Evolutionary conservation across 768 basidiomycete genomes (phyloP).

Genomic region (Suillus subluteus): DNA sequence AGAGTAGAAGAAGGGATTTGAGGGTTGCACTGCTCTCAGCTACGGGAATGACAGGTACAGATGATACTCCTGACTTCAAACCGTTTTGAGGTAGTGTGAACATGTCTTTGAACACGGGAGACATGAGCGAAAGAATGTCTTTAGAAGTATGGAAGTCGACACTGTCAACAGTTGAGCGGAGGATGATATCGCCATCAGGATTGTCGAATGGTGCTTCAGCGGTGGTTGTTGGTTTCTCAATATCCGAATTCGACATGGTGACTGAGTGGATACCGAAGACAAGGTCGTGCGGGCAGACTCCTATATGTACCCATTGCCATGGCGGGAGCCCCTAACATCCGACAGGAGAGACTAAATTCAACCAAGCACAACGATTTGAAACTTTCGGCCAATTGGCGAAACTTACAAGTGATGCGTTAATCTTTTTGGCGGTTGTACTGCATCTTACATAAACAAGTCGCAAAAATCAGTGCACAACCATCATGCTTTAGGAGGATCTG

Average conservation of each 20-base stretch:
- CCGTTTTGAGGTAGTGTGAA: constrained; percentile 18
- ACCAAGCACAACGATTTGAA: too few relatives aligned
- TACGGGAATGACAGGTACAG: constrained; percentile 41
- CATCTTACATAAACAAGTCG: too few relatives aligned
- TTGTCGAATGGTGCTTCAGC: constrained; percentile 32
- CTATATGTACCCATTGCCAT: too few relatives aligned
- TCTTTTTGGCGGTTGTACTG: too few relatives aligned
- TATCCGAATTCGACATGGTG: neutral
- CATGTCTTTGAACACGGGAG: constrained; percentile 39
- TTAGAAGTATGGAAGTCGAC: constrained; percentile 41
- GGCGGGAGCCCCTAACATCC: too few relatives aligned
- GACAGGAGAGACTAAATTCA: too few relatives aligned
- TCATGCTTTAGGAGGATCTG: too few relatives aligned
- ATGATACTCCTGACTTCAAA: constrained; percentile 15
- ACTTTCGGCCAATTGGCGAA: too few relatives aligned
- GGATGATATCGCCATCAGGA: constrained; percentile 38
- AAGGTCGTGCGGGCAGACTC: neutral
- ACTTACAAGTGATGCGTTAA: too few relatives aligned
- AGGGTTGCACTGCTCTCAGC: constrained; percentile 43
- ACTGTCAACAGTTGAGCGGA: constrained; percentile 36
- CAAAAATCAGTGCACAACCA: too few relatives aligned
- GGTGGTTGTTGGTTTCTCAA: constrained; percentile 2
- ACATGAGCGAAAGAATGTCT: constrained; percentile 39
- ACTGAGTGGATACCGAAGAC: neutral
- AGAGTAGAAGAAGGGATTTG: constrained; percentile 39